Evolutionary conservation across 2,329 filamentous ascomycete species (phyloP).

Genomic region (Scedosporium boydii): DNA sequence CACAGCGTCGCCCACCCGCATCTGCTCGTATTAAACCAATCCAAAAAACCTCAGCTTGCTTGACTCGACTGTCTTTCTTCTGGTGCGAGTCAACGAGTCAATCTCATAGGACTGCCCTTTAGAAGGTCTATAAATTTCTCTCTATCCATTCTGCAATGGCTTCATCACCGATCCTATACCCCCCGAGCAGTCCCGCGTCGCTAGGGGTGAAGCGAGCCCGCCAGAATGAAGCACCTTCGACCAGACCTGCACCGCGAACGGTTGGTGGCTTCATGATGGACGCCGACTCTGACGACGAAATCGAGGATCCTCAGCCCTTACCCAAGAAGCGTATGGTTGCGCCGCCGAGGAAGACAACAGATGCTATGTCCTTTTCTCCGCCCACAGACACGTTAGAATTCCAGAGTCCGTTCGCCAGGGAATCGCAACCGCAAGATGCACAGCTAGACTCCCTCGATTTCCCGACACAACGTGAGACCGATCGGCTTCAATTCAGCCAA

Average conservation of each 20-base stretch:
- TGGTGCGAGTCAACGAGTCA: too few species aligned
- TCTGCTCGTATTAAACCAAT: too few species aligned
- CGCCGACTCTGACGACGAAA: constrained; percentile 8
- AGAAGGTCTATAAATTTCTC: too few species aligned
- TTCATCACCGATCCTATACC: constrained; percentile 10
- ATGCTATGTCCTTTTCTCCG: neutral
- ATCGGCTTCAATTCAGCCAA: neutral
- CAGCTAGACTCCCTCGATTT: neutral
- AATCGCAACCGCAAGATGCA: neutral
- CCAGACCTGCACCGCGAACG: neutral
- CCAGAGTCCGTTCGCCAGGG: neutral
- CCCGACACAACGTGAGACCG: neutral
- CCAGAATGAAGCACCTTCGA: constrained; percentile 3
- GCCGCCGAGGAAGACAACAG: neutral
- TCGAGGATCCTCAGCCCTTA: neutral
- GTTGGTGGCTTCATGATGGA: constrained; percentile 11
- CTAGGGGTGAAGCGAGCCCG: constrained; percentile 9
- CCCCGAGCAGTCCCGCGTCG: constrained; percentile 9
- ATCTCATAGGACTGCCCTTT: too few species aligned
- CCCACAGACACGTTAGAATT: neutral
- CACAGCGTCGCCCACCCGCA: neutral
- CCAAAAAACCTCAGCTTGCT: too few species aligned
- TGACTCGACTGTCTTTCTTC: too few species aligned
- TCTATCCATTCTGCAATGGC: constrained; percentile 1
- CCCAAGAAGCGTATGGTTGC: constrained; percentile 3